phyloP scores from a whole-genome alignment of 495 filamentous ascomycete species.

The Podospora appendiculata region DNA sequence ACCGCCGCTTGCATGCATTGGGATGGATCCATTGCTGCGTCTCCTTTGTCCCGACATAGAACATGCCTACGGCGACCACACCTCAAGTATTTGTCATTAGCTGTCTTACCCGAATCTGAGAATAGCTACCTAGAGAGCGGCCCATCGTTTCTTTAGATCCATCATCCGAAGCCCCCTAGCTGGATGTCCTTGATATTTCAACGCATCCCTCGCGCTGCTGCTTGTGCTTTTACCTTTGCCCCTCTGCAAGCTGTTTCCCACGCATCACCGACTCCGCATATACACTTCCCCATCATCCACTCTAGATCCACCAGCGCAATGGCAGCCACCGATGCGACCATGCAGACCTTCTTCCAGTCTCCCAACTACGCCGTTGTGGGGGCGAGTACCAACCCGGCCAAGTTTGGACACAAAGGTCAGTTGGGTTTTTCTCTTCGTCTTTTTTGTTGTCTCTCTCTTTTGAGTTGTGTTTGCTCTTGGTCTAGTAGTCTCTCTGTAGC shows the following conservation, averaged over 20 bases:
- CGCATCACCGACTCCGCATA: no score
- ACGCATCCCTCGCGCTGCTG: no score
- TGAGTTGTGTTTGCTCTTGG: neutral
- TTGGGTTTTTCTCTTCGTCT: conserved; percentile 1
- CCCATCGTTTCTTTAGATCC: no score
- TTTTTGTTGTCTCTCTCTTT: neutral
- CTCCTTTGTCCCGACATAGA: no score
- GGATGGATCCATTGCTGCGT: no score
- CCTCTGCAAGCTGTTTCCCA: no score
- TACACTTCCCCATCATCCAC: no score
- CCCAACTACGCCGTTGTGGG: conserved; percentile 85
- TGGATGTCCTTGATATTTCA: no score
- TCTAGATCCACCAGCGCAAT: conserved; percentile 9
- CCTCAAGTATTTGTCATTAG: neutral
- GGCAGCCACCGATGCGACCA: conserved; percentile 50
- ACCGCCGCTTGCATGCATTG: neutral
- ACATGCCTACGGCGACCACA: neutral
- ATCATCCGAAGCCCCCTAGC: no score
- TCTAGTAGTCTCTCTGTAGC: no score
- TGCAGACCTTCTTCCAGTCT: conserved; percentile 75
- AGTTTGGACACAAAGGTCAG: conserved; percentile 87
- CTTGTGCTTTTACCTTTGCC: no score
- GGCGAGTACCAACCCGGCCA: conserved; percentile 71
- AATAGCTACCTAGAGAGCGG: no score
- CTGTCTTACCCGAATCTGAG: neutral